Percentiles rank a stretch among this genome's conserved stretches.
phyloP scores from a whole-genome alignment of 2,329 filamentous ascomycete species.

The Plectosphaerella sp. region DNA sequence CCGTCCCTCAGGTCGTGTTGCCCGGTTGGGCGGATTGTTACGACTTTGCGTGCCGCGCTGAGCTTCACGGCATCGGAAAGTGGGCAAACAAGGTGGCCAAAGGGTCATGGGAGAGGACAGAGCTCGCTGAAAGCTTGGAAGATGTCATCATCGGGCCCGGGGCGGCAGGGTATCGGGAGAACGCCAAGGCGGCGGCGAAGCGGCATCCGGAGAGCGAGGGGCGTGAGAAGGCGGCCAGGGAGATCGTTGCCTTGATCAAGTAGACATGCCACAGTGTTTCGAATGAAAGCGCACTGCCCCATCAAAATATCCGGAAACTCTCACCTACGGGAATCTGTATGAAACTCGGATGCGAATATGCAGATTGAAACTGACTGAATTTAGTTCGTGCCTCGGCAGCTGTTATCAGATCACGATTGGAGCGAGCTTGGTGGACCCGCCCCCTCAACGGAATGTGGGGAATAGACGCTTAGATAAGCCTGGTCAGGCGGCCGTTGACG shows the following conservation, averaged over 20 bases:
- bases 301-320: too few species aligned
- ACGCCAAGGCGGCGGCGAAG: not conserved
- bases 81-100: constrained; percentile 2
- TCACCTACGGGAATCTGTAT: too few species aligned
- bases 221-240: not conserved
- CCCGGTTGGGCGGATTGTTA: constrained; percentile 42
- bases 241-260: not conserved
- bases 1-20: constrained; percentile 39
- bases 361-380: too few species aligned
- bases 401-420: not conserved
- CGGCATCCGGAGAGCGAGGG: not conserved
- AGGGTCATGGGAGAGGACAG: not conserved
- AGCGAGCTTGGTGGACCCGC: not conserved
- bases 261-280: too few species aligned
- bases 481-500: not conserved
- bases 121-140: not conserved
- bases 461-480: not conserved
- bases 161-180: not conserved
- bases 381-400: too few species aligned
- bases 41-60: constrained; percentile 38
- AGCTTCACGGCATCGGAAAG: constrained; percentile 35
- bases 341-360: too few species aligned
- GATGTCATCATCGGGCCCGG: not conserved
- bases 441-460: not conserved
- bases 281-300: too few species aligned